A percentile compares a stretch with the other conserved stretches of the same genome.
Conservation (phyloP, 2,329 filamentous ascomycete genomes). For the Scleromitrula shiraiana region DNA sequence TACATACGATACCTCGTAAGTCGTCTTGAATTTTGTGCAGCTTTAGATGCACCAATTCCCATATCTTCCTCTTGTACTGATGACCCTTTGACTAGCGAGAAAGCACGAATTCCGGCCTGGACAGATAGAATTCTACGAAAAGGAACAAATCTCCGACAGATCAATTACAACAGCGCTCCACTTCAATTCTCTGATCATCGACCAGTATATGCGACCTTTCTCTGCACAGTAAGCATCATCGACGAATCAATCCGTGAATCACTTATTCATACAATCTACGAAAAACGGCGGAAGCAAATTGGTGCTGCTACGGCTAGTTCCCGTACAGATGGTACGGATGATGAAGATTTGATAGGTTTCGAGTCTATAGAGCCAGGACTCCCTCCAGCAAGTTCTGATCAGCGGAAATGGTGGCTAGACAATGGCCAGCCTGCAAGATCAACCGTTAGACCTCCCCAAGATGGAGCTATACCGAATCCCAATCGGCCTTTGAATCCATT, state of each 20-base stretch:
- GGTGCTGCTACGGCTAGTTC: constrained; percentile 53
- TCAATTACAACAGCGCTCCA: constrained; percentile 73
- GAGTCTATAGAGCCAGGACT: constrained; percentile 75
- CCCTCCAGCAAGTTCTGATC: constrained; percentile 58
- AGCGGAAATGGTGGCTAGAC: constrained; percentile 64
- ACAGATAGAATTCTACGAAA: constrained; percentile 88
- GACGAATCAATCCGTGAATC: constrained; percentile 65
- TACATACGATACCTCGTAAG: constrained; percentile 82
- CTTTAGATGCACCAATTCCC: neutral
- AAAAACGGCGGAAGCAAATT: constrained; percentile 55
- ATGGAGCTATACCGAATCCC: constrained; percentile 60
- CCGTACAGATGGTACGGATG: constrained; percentile 55
- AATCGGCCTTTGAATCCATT: constrained; percentile 77
- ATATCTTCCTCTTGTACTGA: constrained; percentile 11
- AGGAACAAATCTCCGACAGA: constrained; percentile 73
- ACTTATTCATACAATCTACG: constrained; percentile 69
- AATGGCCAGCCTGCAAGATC: constrained; percentile 70
- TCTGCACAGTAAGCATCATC: constrained; percentile 73
- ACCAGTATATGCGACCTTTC: constrained; percentile 87
- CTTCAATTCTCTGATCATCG: constrained; percentile 89
- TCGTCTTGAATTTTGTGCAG: constrained; percentile 10
- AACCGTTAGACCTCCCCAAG: constrained; percentile 56
- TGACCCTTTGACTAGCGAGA: constrained; percentile 56
- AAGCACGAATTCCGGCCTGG: constrained; percentile 92
- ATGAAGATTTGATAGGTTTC: constrained; percentile 75